Evolutionary conservation across 164 flowering plant genomes (phyloP), one percentile per base, ranked within the genome.

Genomic region (Magnolia officinalis): DNA sequence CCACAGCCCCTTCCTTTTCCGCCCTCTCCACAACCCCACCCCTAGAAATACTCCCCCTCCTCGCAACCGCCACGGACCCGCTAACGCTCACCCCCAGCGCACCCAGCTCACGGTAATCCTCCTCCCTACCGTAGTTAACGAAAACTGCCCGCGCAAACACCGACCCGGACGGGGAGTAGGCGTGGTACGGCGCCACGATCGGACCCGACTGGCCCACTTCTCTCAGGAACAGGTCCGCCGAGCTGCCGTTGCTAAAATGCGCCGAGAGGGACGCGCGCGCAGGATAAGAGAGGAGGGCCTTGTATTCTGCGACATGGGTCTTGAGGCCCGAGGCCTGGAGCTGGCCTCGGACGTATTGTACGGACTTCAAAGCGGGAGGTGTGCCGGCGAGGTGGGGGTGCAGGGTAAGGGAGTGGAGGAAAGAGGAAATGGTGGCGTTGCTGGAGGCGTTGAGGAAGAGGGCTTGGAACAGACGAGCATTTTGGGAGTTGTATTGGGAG

Each of bases 341-440:
- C 49, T 86, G 89, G 79, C 80, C 19, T 5, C 66, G 74, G 64
- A 94, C 92, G 79, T 83, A 88, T 23, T 70, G 72, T 13, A 82
- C 74, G 19, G 92, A 81, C 45, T 73, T 74, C 20, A 76, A 72
- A 16, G 89, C 82, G 58, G 80, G 80, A 2, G 74, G 64, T 6
- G 99, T 93, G 18, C 98, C 98, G 68, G 99, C 96, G 76, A 94
- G 86, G 80, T 96, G 99, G 69, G 98, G 94, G 72, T 81, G 88
- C 19, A 73, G 83, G 71, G 99, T 93, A 75, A 96, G 95, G 75
- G 84, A 77, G 65, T 86, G 90, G 75, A 93, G 98, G 89, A 89
- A 86, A 65, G 87, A 9, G 37, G 97, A 75, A 86, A 96, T 16
- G 78, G 96, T 89, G 84, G 64, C 63, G 88, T 94, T 90, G 75